Conservation (phyloP, 2,329 filamentous ascomycete genomes). For the Sporothrix pseudoabietina region DNA sequence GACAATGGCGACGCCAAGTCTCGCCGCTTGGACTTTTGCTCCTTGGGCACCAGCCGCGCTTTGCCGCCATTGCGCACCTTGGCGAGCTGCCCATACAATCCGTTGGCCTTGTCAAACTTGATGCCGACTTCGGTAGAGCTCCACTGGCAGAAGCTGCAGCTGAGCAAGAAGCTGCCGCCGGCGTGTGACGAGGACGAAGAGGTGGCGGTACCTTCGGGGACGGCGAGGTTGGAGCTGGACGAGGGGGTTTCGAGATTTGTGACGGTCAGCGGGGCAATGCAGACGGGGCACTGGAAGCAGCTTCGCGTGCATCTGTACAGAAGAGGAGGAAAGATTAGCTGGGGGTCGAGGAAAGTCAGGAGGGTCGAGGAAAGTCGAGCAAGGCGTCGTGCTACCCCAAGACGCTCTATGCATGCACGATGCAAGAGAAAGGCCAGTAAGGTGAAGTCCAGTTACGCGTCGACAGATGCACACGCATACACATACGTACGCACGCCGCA, state of each 20-base stretch:
- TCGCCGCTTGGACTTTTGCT: slow-evolving; percentile 55
- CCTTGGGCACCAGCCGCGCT: slow-evolving; percentile 53
- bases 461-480: slow-evolving; percentile 17
- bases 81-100: slow-evolving; percentile 77
- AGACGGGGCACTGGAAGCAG: slow-evolving; percentile 93
- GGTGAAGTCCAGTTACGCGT: slow-evolving; percentile 6
- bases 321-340: slow-evolving; percentile 7
- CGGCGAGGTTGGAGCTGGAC: slow-evolving; percentile 49
- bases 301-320: slow-evolving; percentile 79
- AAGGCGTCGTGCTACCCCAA: neutral
- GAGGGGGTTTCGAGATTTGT: slow-evolving; percentile 64
- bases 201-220: slow-evolving; percentile 44
- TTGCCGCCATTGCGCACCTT: slow-evolving; percentile 67
- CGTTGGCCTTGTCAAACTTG: slow-evolving; percentile 84
- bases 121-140: slow-evolving; percentile 86
- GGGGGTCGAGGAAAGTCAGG: neutral
- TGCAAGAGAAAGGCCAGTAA: neutral
- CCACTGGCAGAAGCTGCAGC: slow-evolving; percentile 93
- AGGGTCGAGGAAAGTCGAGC: neutral
- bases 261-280: slow-evolving; percentile 76
- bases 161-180: slow-evolving; percentile 68
- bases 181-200: slow-evolving; percentile 31
- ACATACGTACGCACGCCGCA: neutral
- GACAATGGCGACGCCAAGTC: slow-evolving; percentile 45
- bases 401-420: neutral